Conservation (phyloP, 148 eudicot genomes). For the Fagopyrum tataricum region DNA sequence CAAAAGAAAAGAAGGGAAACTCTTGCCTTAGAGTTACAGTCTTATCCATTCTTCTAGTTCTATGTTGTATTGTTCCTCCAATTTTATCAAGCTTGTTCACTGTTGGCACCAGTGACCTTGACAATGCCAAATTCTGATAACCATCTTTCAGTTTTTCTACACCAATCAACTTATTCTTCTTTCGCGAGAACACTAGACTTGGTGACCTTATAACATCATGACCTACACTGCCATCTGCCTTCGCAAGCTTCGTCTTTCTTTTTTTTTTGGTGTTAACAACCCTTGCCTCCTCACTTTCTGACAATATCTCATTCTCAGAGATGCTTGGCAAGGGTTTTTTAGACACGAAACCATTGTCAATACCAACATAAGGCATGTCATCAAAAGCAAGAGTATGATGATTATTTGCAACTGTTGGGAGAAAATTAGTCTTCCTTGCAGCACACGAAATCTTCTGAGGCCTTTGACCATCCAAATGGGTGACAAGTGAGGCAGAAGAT, state of each 20-base stretch:
- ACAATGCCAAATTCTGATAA: slow-evolving; percentile 35
- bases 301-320: slow-evolving; percentile 46
- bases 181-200: slow-evolving; percentile 29
- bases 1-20: neutral
- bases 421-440: slow-evolving; percentile 53
- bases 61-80: slow-evolving; percentile 53
- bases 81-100: slow-evolving; percentile 41
- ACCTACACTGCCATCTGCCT: slow-evolving; percentile 40
- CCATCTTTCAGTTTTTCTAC: slow-evolving; percentile 39
- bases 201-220: too few species aligned
- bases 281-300: slow-evolving; percentile 70
- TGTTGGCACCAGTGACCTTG: slow-evolving; percentile 37
- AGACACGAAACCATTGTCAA: slow-evolving; percentile 33
- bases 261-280: slow-evolving; percentile 33
- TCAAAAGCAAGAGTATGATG: slow-evolving; percentile 34
- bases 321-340: slow-evolving; percentile 31
- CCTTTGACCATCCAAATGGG: slow-evolving; percentile 53
- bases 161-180: slow-evolving; percentile 42
- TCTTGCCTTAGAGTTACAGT: slow-evolving; percentile 49
- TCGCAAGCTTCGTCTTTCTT: slow-evolving; percentile 41
- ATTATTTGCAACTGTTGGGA: slow-evolving; percentile 38
- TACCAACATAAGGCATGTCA: slow-evolving; percentile 33
- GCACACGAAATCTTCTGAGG: slow-evolving; percentile 62
- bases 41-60: slow-evolving; percentile 48
- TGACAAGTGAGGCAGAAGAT: slow-evolving; percentile 53